Evolutionary conservation across 1,284 basidiomycete genomes (phyloP).

Genomic region (Bondarzewia mesenterica): DNA sequence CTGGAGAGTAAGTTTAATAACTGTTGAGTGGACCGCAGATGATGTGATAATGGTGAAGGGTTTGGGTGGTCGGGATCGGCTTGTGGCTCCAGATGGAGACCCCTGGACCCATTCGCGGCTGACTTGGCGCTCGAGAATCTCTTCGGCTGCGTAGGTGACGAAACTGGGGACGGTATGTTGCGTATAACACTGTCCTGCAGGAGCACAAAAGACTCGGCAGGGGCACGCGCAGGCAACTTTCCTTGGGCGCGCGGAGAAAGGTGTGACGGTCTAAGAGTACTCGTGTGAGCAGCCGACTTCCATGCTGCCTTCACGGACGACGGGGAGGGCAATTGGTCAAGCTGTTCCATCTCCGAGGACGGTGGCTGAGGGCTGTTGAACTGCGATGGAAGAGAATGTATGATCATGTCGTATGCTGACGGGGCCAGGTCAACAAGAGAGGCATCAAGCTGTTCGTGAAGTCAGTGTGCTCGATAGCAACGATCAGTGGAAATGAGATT

Average conservation of each 20-base stretch:
- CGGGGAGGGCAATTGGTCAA: conserved; percentile 47
- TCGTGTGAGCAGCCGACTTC: conserved; percentile 40
- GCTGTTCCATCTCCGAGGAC: conserved; percentile 43
- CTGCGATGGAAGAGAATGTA: conserved; percentile 59
- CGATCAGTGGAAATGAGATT: conserved; percentile 2
- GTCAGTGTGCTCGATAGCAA: conserved; percentile 13
- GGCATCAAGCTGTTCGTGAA: conserved; percentile 61
- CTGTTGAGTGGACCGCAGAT: conserved; percentile 63
- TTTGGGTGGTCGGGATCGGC: conserved; percentile 39
- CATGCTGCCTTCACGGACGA: conserved; percentile 52
- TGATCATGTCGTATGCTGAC: conserved; percentile 80
- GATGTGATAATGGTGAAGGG: conserved; percentile 72
- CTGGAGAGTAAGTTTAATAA: conserved; percentile 77
- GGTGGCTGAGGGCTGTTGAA: conserved; percentile 28
- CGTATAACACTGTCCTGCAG: conserved; percentile 75
- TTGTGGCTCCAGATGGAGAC: conserved; percentile 10
- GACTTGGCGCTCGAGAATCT: conserved; percentile 28
- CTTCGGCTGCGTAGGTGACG: conserved; percentile 31
- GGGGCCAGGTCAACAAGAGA: conserved; percentile 79
- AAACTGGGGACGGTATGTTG: conserved; percentile 46
- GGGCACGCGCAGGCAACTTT: conserved; percentile 49
- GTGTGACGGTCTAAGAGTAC: conserved; percentile 22
- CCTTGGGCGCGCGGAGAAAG: conserved; percentile 41
- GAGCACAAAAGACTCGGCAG: conserved; percentile 84
- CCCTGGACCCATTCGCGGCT: conserved; percentile 13